A percentile compares a stretch with the other conserved stretches of the same genome.
phyloP scores from a whole-genome alignment of 768 basidiomycete genomes.

The Boletus vinaceobasis region DNA sequence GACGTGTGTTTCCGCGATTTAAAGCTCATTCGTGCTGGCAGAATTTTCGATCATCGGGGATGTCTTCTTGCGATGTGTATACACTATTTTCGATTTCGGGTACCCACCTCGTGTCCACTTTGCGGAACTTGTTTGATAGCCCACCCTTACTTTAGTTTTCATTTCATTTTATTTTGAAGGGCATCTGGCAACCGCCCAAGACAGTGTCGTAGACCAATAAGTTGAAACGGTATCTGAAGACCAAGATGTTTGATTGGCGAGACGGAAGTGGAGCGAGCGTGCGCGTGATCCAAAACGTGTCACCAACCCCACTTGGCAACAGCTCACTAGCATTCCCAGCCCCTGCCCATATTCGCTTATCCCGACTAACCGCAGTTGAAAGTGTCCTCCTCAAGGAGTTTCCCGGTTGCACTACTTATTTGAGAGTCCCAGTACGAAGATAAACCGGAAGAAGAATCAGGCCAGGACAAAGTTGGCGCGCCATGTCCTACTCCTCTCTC shows the following conservation, averaged over 20 bases:
- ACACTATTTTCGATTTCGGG: conserved; percentile 27
- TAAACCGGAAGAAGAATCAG: conserved; percentile 13
- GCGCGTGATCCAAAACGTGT: background rate
- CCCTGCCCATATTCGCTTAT: conserved; percentile 2
- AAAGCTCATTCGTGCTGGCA: conserved; percentile 4
- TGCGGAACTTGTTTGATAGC: conserved; percentile 23
- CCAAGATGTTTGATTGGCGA: background rate
- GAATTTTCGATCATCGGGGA: conserved; percentile 26
- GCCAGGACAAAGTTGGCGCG: background rate
- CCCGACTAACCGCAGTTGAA: background rate
- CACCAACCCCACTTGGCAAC: background rate
- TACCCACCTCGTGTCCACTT: conserved; percentile 33
- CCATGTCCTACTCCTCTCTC: conserved; percentile 33
- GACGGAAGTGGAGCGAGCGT: background rate
- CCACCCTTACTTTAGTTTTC: background rate
- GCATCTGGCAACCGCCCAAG: background rate
- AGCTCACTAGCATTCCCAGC: background rate
- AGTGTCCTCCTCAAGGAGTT: background rate
- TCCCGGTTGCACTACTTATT: conserved; percentile 5
- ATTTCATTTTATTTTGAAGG: background rate
- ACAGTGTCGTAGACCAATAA: too few relatives aligned
- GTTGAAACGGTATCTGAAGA: too few relatives aligned
- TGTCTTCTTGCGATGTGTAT: conserved; percentile 25
- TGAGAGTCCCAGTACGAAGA: conserved; percentile 13
- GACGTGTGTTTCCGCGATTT: background rate